phyloP scores from a whole-genome alignment of 2,329 filamentous ascomycete species.

The Cladosporium sp. region DNA sequence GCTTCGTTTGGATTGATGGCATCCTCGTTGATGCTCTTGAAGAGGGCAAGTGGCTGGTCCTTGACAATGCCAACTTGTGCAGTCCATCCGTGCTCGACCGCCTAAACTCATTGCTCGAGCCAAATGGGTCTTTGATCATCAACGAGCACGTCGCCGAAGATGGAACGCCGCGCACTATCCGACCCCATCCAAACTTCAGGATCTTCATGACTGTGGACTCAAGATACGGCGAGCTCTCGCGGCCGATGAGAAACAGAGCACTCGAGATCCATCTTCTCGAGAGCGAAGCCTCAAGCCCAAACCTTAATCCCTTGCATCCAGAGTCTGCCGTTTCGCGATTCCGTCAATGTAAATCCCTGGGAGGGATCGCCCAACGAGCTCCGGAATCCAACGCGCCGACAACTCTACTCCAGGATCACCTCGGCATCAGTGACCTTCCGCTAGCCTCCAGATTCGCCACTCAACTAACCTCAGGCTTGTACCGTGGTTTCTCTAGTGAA shows the following conservation, averaged over 20 bases:
- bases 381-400: background rate
- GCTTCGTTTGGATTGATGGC: constrained; percentile 95
- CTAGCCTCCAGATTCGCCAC: constrained; percentile 15
- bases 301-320: constrained; percentile 14
- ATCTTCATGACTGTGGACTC: constrained; percentile 93
- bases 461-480: constrained; percentile 18
- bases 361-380: background rate
- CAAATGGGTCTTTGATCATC: constrained; percentile 77
- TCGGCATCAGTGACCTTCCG: constrained; percentile 17
- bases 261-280: constrained; percentile 70
- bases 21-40: constrained; percentile 82
- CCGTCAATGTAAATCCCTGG: constrained; percentile 5
- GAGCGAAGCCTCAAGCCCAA: background rate
- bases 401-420: constrained; percentile 18
- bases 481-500: background rate
- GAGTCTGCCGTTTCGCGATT: constrained; percentile 28
- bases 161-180: constrained; percentile 72
- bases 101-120: constrained; percentile 89
- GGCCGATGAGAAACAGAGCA: constrained; percentile 93
- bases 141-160: constrained; percentile 85
- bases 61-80: constrained; percentile 97
- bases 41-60: constrained; percentile 81
- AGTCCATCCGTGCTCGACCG: constrained; percentile 90
- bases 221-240: constrained; percentile 83
- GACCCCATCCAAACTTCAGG: constrained; percentile 78